phyloP scores from a whole-genome alignment of 345 rosid genomes.

The Pseudoturritis turrita region DNA sequence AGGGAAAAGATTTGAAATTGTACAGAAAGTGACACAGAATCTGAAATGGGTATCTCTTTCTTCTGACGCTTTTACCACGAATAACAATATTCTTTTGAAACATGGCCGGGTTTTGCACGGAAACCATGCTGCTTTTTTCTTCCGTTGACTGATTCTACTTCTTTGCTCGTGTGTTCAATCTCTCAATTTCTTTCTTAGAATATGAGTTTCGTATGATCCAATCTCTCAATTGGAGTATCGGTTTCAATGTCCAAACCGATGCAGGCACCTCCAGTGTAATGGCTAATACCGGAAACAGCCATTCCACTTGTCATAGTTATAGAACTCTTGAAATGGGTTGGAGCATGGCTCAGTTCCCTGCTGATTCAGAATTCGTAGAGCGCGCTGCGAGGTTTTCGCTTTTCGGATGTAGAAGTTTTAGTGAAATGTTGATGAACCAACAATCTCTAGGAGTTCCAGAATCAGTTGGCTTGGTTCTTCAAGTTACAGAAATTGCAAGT shows the following conservation, averaged over 20 bases:
- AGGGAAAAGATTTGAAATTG: slow-evolving; percentile 30
- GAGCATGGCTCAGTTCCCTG: slow-evolving; percentile 67
- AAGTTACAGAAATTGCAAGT: slow-evolving; percentile 37
- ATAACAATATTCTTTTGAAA: slow-evolving; percentile 24
- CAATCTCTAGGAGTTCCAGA: slow-evolving; percentile 48
- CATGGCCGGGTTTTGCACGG: slow-evolving; percentile 66
- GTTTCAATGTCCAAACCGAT: slow-evolving; percentile 29
- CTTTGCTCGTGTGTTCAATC: slow-evolving; percentile 19
- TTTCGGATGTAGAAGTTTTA: slow-evolving; percentile 60
- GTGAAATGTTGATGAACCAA: slow-evolving; percentile 44
- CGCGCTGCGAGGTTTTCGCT: slow-evolving; percentile 78
- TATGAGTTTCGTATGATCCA: not conserved
- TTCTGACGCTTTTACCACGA: slow-evolving; percentile 40
- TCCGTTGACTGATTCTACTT: slow-evolving; percentile 51
- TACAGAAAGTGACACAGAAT: slow-evolving; percentile 55
- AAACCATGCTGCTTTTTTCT: slow-evolving; percentile 37
- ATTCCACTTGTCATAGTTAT: too few relatives aligned
- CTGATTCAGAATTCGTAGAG: slow-evolving; percentile 78
- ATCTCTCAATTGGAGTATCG: too few relatives aligned
- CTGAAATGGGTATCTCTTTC: slow-evolving; percentile 65
- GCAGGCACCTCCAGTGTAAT: not conserved
- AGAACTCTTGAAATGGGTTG: slow-evolving; percentile 59
- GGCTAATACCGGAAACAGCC: too few relatives aligned
- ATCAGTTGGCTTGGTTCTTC: slow-evolving; percentile 42
- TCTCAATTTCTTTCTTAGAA: slow-evolving; percentile 15